Base-by-base conservation (phyloP, 352 stramenopile species). In the Phytopythium chamaehyphon region DNA sequence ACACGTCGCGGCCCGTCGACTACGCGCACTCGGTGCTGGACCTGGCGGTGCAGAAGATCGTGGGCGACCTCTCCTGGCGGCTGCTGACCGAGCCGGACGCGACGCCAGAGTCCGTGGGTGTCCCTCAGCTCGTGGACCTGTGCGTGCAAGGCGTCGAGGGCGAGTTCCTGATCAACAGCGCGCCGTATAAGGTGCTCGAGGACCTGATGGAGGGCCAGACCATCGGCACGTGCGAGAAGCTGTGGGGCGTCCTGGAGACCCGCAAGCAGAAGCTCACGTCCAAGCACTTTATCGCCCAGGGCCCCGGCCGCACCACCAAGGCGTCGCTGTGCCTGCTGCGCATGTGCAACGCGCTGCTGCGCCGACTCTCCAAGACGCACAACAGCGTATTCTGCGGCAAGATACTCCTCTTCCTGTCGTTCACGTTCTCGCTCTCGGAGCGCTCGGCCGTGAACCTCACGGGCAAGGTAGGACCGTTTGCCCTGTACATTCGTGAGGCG, bases 301-400 rank as follows among this genome's bases (percentile, higher is more conserved):
- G 54, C 7, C 66, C 69, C n/a, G 78, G 78, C 8, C 72, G 72
- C 18, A 84, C 69, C 6, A 93, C 78, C 35, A 95, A 92, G 61
- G 78, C 84, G 15, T 92, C 84, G 31, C 59, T 95, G 51, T 89
- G 80, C 51, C 49, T 95, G 39, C 61, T 95, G 38, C 65, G 76
- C 8, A 84, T 95, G 65, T 95, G 82, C 66, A 95, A 95, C 51
- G 75, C 84, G 45, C 64, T 95, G 45, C 67, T 95, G 57, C 82
- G 84, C 5, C 80, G 84, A 22, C 57, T 93, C 44, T 95, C 84
- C 24, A 93, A 93, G 69, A 95, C 84, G 21, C 82, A 95, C 60
- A 91, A 95, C 62, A 95, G 78, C 48, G 82, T 95, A n/a, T 95
- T 95, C 40, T 95, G 84, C 42, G 84, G 84, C 39, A 86, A 86